phyloP scores from a whole-genome alignment of 352 stramenopile species.

The Thraustochytrium striatum region DNA sequence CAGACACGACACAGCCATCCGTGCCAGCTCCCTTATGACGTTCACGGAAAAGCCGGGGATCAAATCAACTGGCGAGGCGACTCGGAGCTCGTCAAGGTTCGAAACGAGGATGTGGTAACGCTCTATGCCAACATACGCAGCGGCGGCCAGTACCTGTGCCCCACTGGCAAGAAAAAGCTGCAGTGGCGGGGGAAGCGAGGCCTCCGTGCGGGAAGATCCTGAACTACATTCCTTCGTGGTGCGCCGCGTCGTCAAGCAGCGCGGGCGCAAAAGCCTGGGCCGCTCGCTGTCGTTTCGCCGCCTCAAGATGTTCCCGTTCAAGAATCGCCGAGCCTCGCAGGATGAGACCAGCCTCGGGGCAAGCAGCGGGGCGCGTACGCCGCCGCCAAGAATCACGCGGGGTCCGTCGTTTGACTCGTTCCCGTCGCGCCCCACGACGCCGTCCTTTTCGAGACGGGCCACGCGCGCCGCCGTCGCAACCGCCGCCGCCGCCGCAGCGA shows the following conservation, averaged over 20 bases:
- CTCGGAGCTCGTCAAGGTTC: constrained; percentile 29
- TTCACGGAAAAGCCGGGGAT: constrained; percentile 15
- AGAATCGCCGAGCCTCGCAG: not conserved
- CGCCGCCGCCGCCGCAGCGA: no score
- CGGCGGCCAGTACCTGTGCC: constrained; percentile 32
- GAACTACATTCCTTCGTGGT: not conserved
- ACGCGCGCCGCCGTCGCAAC: no score
- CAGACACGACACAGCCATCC: no score
- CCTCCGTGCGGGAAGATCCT: not conserved
- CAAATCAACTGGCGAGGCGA: constrained; percentile 42
- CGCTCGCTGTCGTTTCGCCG: not conserved
- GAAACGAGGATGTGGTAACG: constrained; percentile 14
- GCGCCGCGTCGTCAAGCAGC: not conserved
- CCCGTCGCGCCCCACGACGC: no score
- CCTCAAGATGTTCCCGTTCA: not conserved
- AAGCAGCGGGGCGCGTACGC: no score
- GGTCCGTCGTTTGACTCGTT: no score
- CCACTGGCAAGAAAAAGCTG: not conserved
- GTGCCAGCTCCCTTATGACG: constrained; percentile 32
- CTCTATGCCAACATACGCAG: constrained; percentile 24
- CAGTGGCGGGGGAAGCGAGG: not conserved
- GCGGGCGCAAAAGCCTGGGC: not conserved
- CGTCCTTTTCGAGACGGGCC: no score
- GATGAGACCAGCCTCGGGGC: not conserved
- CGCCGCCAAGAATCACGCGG: no score